Base-by-base conservation (phyloP, 306 rosid species). In the Cicer cuneatum region DNA sequence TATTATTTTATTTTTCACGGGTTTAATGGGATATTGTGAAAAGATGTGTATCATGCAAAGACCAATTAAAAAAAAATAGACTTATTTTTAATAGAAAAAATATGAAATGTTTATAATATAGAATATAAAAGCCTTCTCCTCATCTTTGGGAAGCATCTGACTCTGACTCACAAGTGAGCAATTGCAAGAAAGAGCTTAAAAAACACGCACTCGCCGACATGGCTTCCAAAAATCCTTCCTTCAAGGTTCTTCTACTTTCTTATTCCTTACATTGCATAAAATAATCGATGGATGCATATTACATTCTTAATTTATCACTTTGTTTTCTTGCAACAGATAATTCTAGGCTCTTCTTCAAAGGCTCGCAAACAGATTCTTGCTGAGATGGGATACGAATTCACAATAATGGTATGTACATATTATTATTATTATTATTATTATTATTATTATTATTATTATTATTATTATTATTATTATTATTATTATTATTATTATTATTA, bases 341-440 rank as follows among this genome's bases (percentile, higher is more conserved):
- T 91, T 43, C 76, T 94, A 82, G 96, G 97, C 16, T 94, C 96
- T 39, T 90, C 96, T 38, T 94, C 98, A 1, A 87, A 85, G 85
- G 96, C 97, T 62, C 97, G 97, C 37, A 85, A 78, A 56, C 79
- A 81, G 38, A 89, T 94, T 85, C 90, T 94, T 9, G 65, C 85
- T 47, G 97, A 91, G 75, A 88, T 94, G 96, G 98, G 98, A 66
- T 87, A 86, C 24, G 89, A 87, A 59, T 94, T 94, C 83, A 77
- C 85, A 13, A 43, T 90, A 80, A 53, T 87, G 88, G 98, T 94
- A 89, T 64, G 64, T 29, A 29, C 35, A 29, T 65, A 65, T 69
- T 70, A 8, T 29, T 29, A 29, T n/a, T n/a, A n/a, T n/a, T n/a
- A n/a, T n/a, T n/a, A n/a, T n/a, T n/a, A n/a, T n/a, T n/a, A n/a